These are phyloP conservation scores for Rhodotorula sp. DNA, from an alignment of 1,284 basidiomycete species.

Conservation along the genomic window DNA sequence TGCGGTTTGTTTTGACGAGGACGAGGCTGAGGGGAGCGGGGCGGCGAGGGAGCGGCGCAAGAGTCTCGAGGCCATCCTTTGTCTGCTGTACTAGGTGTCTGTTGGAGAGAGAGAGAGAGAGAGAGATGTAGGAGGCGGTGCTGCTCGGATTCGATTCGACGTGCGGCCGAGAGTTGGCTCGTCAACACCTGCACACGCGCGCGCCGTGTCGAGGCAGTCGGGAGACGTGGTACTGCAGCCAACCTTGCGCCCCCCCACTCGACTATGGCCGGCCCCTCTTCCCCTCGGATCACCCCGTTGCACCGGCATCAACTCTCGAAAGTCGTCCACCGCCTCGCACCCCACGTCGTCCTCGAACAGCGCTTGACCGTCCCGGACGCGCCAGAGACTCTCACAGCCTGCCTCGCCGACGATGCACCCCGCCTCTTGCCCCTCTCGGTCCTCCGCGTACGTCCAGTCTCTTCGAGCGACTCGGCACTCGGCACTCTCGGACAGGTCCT, in stretches of 20 bases:
- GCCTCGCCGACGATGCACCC: background rate
- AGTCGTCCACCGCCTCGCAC: conserved; percentile 20
- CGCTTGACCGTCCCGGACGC: conserved; percentile 5
- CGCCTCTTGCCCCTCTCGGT: conserved; percentile 4
- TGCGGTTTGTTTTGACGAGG: background rate
- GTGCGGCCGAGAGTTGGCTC: too few species aligned
- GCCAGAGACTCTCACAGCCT: conserved; percentile 1
- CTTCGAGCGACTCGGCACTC: background rate
- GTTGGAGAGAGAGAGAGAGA: too few species aligned
- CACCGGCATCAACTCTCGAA: conserved; percentile 13
- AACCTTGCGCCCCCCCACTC: too few species aligned
- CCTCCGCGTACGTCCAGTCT: conserved; percentile 12
- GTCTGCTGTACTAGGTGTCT: background rate
- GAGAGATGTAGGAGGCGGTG: background rate
- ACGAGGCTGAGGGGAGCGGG: conserved; percentile 8
- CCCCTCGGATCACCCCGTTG: background rate
- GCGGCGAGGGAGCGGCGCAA: conserved; percentile 21
- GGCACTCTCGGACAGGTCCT: background rate
- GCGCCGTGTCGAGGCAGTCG: too few species aligned
- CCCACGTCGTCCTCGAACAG: conserved; percentile 19
- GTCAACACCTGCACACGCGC: too few species aligned
- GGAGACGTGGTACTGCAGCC: too few species aligned
- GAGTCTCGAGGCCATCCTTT: conserved; percentile 10
- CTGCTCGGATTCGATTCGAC: too few species aligned
- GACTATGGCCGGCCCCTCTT: background rate